Evolutionary conservation across 257 asterid species (phyloP).

Genomic region (Parsonsia alboflavescens): DNA sequence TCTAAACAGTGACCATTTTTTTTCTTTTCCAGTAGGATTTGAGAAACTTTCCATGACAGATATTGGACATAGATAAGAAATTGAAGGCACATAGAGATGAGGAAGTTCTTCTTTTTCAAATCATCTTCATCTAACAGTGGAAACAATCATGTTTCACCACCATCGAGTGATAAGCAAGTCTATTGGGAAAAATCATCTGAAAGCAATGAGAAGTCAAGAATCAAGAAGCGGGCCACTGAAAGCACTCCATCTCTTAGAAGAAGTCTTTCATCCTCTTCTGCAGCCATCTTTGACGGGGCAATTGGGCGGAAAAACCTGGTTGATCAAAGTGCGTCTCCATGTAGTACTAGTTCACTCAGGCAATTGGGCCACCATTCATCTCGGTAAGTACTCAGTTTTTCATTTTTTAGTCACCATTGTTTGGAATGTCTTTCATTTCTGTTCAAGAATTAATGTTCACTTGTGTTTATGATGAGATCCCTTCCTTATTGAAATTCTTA

Average conservation of each 20-base stretch:
- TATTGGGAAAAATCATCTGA: slow-evolving; percentile 51
- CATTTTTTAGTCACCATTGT: neutral
- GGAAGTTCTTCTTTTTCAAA: slow-evolving; percentile 86
- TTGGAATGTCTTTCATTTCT: neutral
- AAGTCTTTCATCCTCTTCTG: slow-evolving; percentile 84
- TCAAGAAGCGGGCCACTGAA: slow-evolving; percentile 43
- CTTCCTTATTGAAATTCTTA: neutral
- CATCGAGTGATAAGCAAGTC: slow-evolving; percentile 60
- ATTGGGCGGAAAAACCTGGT: slow-evolving; percentile 28
- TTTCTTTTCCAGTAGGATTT: slow-evolving; percentile 6
- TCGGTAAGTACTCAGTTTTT: slow-evolving; percentile 39
- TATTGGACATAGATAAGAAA: slow-evolving; percentile 25
- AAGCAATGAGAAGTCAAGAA: slow-evolving; percentile 34
- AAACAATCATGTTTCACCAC: slow-evolving; percentile 46
- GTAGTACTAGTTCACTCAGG: slow-evolving; percentile 43
- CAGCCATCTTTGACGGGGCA: slow-evolving; percentile 49
- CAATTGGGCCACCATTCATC: slow-evolving; percentile 47
- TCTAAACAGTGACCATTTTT: neutral
- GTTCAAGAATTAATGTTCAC: slow-evolving; percentile 3
- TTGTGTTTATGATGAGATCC: neutral
- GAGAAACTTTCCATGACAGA: slow-evolving; percentile 22
- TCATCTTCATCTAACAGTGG: slow-evolving; percentile 42
- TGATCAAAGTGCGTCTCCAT: slow-evolving; percentile 57
- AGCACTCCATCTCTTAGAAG: slow-evolving; percentile 71
- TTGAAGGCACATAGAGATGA: slow-evolving; percentile 52